Percentiles rank a stretch among this genome's conserved stretches.
These are phyloP conservation scores for Paradendryphiella salina DNA, from an alignment of 2,329 filamentous ascomycete species.

Conservation along the genomic window DNA sequence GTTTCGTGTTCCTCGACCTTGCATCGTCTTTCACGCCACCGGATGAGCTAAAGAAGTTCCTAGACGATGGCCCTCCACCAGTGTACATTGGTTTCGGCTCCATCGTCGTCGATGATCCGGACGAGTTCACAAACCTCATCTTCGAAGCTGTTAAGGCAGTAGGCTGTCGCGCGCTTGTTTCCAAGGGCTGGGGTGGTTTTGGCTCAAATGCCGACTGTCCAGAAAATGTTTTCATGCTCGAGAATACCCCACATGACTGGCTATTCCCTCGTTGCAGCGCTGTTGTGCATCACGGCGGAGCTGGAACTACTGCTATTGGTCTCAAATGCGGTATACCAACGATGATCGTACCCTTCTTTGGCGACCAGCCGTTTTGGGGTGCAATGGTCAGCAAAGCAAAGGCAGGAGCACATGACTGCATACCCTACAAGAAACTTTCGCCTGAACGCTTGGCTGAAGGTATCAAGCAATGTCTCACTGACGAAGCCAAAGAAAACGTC, in stretches of 20 bases:
- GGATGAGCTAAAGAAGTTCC: conserved; percentile 52
- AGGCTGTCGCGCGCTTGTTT: conserved; percentile 71
- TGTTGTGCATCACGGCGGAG: conserved; percentile 76
- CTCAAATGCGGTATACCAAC: conserved; percentile 72
- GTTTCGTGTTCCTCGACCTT: conserved; percentile 76
- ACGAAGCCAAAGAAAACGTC: conserved; percentile 62
- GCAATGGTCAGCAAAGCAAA: conserved; percentile 66
- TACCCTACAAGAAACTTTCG: conserved; percentile 69
- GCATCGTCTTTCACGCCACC: conserved; percentile 65
- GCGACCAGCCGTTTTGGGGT: conserved; percentile 80
- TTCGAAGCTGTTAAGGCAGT: conserved; percentile 68
- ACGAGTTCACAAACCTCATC: conserved; percentile 70
- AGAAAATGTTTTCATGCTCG: conserved; percentile 71
- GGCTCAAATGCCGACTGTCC: conserved; percentile 56
- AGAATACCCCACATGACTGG: conserved; percentile 77
- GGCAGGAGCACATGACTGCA: conserved; percentile 64
- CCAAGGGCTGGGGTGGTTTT: conserved; percentile 75
- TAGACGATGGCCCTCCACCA: conserved; percentile 55
- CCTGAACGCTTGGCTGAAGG: conserved; percentile 69
- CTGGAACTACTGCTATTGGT: conserved; percentile 74
- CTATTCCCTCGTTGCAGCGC: conserved; percentile 68
- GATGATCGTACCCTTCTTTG: conserved; percentile 79
- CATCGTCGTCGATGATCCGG: conserved; percentile 73
- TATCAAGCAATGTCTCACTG: conserved; percentile 67
- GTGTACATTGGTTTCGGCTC: conserved; percentile 78